Evolutionary conservation across 768 basidiomycete genomes (phyloP), one percentile per base, ranked within the genome.

Genomic region (Boletus rubropictus): DNA sequence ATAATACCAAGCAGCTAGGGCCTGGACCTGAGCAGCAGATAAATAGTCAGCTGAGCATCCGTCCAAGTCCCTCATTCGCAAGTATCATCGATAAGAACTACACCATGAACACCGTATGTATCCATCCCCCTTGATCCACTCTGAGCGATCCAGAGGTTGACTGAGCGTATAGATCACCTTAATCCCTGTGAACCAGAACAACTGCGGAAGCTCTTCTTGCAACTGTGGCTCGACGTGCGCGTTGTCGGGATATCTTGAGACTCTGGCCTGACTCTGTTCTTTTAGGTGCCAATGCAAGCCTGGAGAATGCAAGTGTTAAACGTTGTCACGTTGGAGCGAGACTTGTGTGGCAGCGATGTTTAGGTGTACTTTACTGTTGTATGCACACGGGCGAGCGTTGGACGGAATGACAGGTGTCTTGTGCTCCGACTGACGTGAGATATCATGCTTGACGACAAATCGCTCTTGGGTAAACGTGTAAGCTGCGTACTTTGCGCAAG

Each of bases 41-140:
- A 45, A 45, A 29, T n/a, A 11, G 24, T 8, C 5, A 0, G 21
- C 5, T 3, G 11, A 6, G 4, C 27, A n/a, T 7, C 4, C n/a
- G 27, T 9, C n/a, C n/a, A n/a, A n/a, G n/a, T n/a, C n/a, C n/a
- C n/a, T n/a, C n/a, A n/a, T n/a, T n/a, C n/a, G n/a, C 27, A 17
- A 22, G 2, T 28, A 29, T 14, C 39, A 9, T 31, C 10, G 22
- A 29, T 29, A 42, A 38, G 18, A 37, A 21, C 32, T 9, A 24
- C 25, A 52, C 25, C 43, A 52, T 52, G 51, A 53, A 29, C 43
- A n/a, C 34, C 10, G 51, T 52, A 5, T 24, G 51, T 46, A 11
- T 4, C 2, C 6, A 24, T 33, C 24, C 6, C 0, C 34, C 38
- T 35, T 7, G 21, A 11, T 22, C 2, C 14, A 14, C 6, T 22